Evolutionary conservation across 2,329 filamentous ascomycete genomes (phyloP).

Genomic region (Fusarium azukiicola): DNA sequence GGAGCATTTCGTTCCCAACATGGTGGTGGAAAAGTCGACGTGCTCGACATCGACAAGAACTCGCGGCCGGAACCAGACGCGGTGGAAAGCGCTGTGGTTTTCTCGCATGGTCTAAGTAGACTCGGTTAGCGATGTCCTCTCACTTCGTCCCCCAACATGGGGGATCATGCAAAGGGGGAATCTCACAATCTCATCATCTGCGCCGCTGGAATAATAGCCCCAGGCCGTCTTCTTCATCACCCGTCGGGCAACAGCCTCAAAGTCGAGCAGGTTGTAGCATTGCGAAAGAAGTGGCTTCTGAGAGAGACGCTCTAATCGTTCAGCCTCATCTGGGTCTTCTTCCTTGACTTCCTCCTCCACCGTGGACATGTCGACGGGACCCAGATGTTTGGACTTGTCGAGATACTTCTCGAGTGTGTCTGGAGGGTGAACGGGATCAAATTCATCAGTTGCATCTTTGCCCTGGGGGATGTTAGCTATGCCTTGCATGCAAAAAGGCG

Average conservation of each 20-base stretch:
- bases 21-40: slow-evolving; percentile 92
- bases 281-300: slow-evolving; percentile 30
- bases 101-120: slow-evolving; percentile 89
- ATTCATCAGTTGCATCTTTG: slow-evolving; percentile 28
- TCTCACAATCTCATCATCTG: slow-evolving; percentile 40
- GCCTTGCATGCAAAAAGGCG: accelerated
- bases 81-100: slow-evolving; percentile 97
- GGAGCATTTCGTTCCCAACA: slow-evolving; percentile 91
- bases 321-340: slow-evolving; percentile 4
- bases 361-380: not conserved
- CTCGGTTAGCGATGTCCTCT: not conserved
- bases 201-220: slow-evolving; percentile 42
- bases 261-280: slow-evolving; percentile 33
- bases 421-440: slow-evolving; percentile 2
- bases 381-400: not conserved
- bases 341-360: not conserved
- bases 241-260: slow-evolving; percentile 22
- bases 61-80: slow-evolving; percentile 96
- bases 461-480: not conserved
- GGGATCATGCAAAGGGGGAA: not conserved
- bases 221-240: slow-evolving; percentile 29
- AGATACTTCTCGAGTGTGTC: slow-evolving; percentile 10
- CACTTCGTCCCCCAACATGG: no score
- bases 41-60: slow-evolving; percentile 93
- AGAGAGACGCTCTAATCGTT: not conserved